Percentiles rank a stretch among this genome's conserved stretches.
Evolutionary conservation across 2,329 filamentous ascomycete genomes (phyloP).

Genomic region (Ophiostoma ips): DNA sequence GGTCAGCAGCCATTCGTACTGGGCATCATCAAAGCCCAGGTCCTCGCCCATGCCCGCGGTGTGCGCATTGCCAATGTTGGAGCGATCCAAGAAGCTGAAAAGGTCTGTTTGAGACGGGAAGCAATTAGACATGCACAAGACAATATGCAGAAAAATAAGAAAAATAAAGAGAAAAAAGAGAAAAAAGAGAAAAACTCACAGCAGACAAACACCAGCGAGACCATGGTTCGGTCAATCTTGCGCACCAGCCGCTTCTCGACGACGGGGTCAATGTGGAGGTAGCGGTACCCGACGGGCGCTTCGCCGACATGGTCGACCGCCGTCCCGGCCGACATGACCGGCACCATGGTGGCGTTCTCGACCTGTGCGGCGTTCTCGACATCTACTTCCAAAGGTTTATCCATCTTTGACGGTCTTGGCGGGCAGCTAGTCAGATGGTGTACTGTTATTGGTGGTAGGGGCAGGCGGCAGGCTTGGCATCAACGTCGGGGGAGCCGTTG

Average conservation of each 20-base stretch:
- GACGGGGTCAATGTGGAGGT: slow-evolving; percentile 17
- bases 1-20: slow-evolving; percentile 30
- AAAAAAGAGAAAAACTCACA: slow-evolving; percentile 14
- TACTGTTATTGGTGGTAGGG: too few species aligned
- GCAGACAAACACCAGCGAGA: slow-evolving; percentile 20
- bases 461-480: too few species aligned
- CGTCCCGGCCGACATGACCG: not conserved
- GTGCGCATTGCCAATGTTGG: slow-evolving; percentile 17
- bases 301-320: not conserved
- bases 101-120: slow-evolving; percentile 12
- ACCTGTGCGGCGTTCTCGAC: slow-evolving; percentile 1
- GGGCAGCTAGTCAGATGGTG: not conserved
- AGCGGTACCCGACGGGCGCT: not conserved
- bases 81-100: slow-evolving; percentile 16
- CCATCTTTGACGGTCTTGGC: slow-evolving; percentile 5
- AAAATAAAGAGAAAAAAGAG: not conserved
- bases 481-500: too few species aligned
- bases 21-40: slow-evolving; percentile 23
- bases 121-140: too few species aligned
- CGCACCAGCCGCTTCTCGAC: slow-evolving; percentile 21
- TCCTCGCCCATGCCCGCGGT: slow-evolving; percentile 19
- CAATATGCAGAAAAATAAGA: not conserved
- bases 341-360: not conserved
- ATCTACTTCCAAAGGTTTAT: slow-evolving; percentile 2
- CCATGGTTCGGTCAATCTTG: slow-evolving; percentile 22